Base-by-base conservation (phyloP, 1,284 basidiomycete genomes). In the Veloporphyrellus conicus region DNA sequence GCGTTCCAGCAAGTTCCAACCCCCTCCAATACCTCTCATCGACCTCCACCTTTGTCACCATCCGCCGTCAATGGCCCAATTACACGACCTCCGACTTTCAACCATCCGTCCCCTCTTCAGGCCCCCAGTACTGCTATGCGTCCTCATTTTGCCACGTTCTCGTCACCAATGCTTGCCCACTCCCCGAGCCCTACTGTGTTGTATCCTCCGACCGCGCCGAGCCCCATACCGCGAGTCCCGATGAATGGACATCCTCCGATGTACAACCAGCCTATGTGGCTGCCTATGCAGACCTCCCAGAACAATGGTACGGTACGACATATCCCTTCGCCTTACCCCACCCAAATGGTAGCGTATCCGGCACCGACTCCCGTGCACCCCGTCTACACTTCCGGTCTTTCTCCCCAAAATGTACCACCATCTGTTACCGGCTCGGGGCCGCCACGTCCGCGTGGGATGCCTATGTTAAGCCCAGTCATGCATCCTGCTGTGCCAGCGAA, bases 1-100 rank as follows among this genome's bases (percentile, higher is more conserved):
- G 85, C 87, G 20, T 90, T 90, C 69, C 87, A 90, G 60, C 83
- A 84, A 64, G 88, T 90, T 27, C 83, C 85, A 4, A 63, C 72
- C 2, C 66, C 83, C 1, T 71, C 81, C 12, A 68, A 61, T 41
- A 45, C 73, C 8, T 60, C 72, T 28, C 73, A 74, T 50, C 71
- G 76, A 55, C 67, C 70, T 47, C 45, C 60, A 41, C 57, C 74
- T n/a, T 64, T 75, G 41, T 76, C 77, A 38, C 74, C 78, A 23
- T 68, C 79, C 5, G 65, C 74, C 31, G 62, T 72, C 14, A 71
- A 72, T 50, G 71, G 73, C 46, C 68, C 74, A 59, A 68, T 73
- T 54, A 66, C 73, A 53, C 68, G 73, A 54, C 71, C 76, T 57
- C 62, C 68, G 36, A 57, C 49, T 45, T 67, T 63, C 47, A 55